Evolutionary conservation across 2,329 filamentous ascomycete genomes (phyloP).

Genomic region (Lecanicillium sp.): DNA sequence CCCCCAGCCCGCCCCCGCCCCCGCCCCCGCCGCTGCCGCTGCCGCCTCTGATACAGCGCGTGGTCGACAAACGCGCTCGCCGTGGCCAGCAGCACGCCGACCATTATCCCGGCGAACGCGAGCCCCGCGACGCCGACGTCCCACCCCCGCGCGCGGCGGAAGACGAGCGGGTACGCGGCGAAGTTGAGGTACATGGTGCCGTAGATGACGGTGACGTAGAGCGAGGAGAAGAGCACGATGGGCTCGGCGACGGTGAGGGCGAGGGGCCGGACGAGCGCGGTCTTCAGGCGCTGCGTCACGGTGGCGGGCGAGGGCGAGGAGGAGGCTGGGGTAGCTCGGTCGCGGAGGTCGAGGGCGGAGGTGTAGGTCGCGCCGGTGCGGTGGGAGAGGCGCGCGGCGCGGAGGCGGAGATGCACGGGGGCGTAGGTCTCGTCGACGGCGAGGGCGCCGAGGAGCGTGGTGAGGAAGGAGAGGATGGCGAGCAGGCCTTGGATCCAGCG

Average conservation of each 20-base stretch:
- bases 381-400: slow-evolving; percentile 39
- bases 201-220: slow-evolving; percentile 52
- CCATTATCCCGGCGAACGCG: slow-evolving; percentile 53
- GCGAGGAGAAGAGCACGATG: slow-evolving; percentile 51
- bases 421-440: slow-evolving; percentile 48
- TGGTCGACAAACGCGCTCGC: slow-evolving; percentile 42
- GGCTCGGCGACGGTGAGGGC: too few relatives aligned
- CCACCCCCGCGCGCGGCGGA: slow-evolving; percentile 46
- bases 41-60: slow-evolving; percentile 36
- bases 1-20: too few relatives aligned
- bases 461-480: slow-evolving; percentile 46
- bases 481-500: slow-evolving; percentile 54
- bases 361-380: slow-evolving; percentile 45
- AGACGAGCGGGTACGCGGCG: slow-evolving; percentile 48
- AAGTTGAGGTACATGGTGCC: slow-evolving; percentile 44
- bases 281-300: slow-evolving; percentile 37
- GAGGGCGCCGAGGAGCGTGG: slow-evolving; percentile 42
- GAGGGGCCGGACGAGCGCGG: slow-evolving; percentile 51
- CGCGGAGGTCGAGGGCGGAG: slow-evolving; percentile 33
- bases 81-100: slow-evolving; percentile 51
- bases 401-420: slow-evolving; percentile 41
- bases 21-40: slow-evolving; percentile 23
- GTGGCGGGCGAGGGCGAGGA: slow-evolving; percentile 26
- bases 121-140: slow-evolving; percentile 45
- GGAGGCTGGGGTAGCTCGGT: too few relatives aligned